Evolutionary conservation across 805 yeast genomes (phyloP), one percentile per base, ranked within the genome.

Genomic region (Lipomyces starkeyi): DNA sequence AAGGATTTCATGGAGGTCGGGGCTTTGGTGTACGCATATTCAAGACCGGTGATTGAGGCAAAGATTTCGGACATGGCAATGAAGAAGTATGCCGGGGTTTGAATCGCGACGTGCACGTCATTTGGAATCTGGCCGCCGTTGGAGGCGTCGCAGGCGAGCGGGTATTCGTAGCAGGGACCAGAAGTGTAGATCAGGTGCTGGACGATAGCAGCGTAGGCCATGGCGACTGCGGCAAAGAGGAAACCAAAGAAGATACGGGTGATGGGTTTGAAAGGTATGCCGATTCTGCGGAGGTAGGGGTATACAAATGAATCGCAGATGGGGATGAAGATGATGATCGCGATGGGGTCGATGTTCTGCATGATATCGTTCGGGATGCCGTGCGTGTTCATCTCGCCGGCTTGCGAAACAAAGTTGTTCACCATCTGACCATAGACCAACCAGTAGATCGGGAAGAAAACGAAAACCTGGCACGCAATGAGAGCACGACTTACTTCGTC

Each of bases 1-100:
- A 87, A 84, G 17, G 89, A 84, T 78, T 86, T 86, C 90, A 87
- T 87, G 61, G 84, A 80, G 8, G 83, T 83, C 55, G 95, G 95
- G 5, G 95, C 94, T 80, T 90, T 88, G 34, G 93, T 87, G 80
- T 89, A 91, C 22, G 96, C 96, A 76, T 89, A 90, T 80, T 91
- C 95, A 73, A 89, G 84, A 74, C 94, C 95, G 27, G 95, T 90
- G 74, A 90, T 86, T 63, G 91, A 88, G 40, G 93, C 93, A 73
- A 91, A 85, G 72, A 90, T 90, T 79, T 91, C 96, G 20, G 93
- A 86, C 63, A 89, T 76, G 13, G 91, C 94, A 78, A 89, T 87
- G 71, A 91, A 80, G 56, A 89, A 83, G 78, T 90, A 91, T 3
- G 92, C 89, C 20, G 89, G 89, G n/a, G 84, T 82, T 80, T 90